Base-by-base conservation (phyloP, 192 early-diverging fungal genomes). In the Linnemannia schmuckeri region DNA sequence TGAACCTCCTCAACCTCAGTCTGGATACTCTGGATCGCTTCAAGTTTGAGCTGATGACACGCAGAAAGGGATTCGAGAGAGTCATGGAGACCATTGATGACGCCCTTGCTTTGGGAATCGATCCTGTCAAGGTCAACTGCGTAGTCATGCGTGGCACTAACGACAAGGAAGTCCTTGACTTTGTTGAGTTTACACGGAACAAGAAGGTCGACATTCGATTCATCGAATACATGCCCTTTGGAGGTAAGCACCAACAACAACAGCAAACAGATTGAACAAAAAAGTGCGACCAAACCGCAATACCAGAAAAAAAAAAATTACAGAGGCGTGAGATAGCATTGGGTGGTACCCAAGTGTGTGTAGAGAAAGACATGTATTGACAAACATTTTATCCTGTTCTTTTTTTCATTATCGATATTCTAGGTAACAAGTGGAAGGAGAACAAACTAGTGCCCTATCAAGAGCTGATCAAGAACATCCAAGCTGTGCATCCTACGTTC, bases 171-270 rank as follows among this genome's bases (percentile, higher is more conserved):
- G 93, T 98, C 0, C 82, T 93, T 10, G 89, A 92, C 38, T 98
- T 99, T 94, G 95, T 97, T 2, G 94, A 94, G 42, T 91, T 97
- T 87, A 98, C 97, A 9, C 92, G 94, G 46, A 91, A 96, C 68
- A 90, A 92, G 24, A 89, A 92, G 17, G 76, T 98, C 6, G 94
- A 95, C 49, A 93, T 99, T 0, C 90, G 98, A 27, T 99, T 99
- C 88, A 99, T 99, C 85, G 98, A 99, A 88, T 98, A 98, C 82
- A 99, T 98, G 98, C 98, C 98, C 0, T 99, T 99, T 90, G 97
- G 97, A 88, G 98, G 97, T 94, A 88, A 79, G 83, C 22, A 57
- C 7, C 27, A 63, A 33, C 57, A 63, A 20, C 27, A 5, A 63
- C 27, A 30, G 3, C 8, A 27, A 30, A 12, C 22, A 3, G 61